A percentile compares a stretch with the other conserved stretches of the same genome.
phyloP scores from a whole-genome alignment of 331 rosid genomes.

The Rosa hybrid region DNA sequence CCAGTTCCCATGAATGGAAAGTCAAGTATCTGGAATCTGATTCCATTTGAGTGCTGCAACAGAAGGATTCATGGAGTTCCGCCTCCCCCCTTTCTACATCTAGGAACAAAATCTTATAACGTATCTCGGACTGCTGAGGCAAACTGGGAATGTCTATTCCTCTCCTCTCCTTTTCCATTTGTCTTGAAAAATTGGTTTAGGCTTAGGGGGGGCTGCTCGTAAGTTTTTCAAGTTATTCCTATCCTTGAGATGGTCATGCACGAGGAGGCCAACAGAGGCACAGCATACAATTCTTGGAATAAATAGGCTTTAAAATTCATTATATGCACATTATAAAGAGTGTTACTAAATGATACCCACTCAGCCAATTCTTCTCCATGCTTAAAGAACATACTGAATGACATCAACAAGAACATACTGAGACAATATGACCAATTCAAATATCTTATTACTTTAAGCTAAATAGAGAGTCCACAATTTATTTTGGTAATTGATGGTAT shows the following conservation, averaged over 20 bases:
- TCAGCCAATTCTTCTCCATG: not conserved
- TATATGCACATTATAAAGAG: not conserved
- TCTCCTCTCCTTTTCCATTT: not conserved
- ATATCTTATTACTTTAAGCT: constrained; percentile 20
- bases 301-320: not conserved
- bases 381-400: not conserved
- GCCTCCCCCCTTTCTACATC: not conserved
- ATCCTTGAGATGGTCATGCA: not conserved
- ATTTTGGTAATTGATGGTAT: constrained; percentile 38
- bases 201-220: not conserved
- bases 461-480: constrained; percentile 34
- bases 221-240: not conserved
- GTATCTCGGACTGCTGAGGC: constrained; percentile 10
- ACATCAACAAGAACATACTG: too few species aligned
- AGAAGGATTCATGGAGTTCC: constrained; percentile 9
- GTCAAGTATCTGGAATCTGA: constrained; percentile 25
- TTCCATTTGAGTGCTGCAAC: constrained; percentile 29
- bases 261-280: not conserved
- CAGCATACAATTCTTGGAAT: not conserved
- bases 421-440: constrained; percentile 1
- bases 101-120: constrained; percentile 31
- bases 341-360: not conserved
- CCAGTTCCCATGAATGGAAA: not conserved
- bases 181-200: not conserved
- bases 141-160: not conserved